Conservation (phyloP, 768 basidiomycete species). For the Mycena kentingensis region DNA sequence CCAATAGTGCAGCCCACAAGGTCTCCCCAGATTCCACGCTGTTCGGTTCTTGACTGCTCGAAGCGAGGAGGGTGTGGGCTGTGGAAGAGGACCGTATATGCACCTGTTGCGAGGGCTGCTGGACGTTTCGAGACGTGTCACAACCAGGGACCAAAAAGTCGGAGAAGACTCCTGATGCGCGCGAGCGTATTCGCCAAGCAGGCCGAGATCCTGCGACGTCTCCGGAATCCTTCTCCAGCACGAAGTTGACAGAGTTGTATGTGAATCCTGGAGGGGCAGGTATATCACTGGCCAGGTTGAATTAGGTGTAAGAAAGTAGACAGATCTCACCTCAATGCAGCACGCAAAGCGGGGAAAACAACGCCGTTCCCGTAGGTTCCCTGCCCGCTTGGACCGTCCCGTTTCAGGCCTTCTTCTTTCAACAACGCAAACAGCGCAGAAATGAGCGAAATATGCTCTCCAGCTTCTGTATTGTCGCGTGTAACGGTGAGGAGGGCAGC, state of each 20-base stretch:
- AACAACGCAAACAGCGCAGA: slow-evolving; percentile 14
- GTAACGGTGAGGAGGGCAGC: slow-evolving; percentile 9
- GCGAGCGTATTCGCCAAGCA: slow-evolving; percentile 13
- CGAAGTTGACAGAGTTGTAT: slow-evolving; percentile 1
- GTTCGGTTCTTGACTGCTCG: slow-evolving; percentile 8
- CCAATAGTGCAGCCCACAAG: slow-evolving; percentile 13
- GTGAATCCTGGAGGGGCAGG: slow-evolving; percentile 18
- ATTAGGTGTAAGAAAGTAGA: not conserved
- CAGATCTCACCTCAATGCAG: not conserved
- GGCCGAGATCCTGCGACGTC: not conserved
- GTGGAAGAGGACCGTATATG: slow-evolving; percentile 14
- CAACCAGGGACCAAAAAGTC: slow-evolving; percentile 18
- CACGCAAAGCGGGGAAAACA: slow-evolving; percentile 14
- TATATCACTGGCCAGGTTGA: slow-evolving; percentile 10
- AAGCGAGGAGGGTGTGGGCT: not conserved
- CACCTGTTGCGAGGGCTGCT: slow-evolving; percentile 5
- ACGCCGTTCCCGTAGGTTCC: slow-evolving; percentile 7
- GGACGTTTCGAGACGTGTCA: slow-evolving; percentile 18
- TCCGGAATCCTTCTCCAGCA: slow-evolving; percentile 1
- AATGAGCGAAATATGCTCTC: slow-evolving; percentile 5
- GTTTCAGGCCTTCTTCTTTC: slow-evolving; percentile 16
- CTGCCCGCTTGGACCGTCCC: slow-evolving; percentile 4
- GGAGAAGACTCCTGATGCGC: slow-evolving; percentile 13
- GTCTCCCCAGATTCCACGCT: slow-evolving; percentile 20
- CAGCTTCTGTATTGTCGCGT: slow-evolving; percentile 11